Evolutionary conservation across 768 basidiomycete species (phyloP), one percentile per base, ranked within the genome.

Genomic region (Rossbeevera mucosa): DNA sequence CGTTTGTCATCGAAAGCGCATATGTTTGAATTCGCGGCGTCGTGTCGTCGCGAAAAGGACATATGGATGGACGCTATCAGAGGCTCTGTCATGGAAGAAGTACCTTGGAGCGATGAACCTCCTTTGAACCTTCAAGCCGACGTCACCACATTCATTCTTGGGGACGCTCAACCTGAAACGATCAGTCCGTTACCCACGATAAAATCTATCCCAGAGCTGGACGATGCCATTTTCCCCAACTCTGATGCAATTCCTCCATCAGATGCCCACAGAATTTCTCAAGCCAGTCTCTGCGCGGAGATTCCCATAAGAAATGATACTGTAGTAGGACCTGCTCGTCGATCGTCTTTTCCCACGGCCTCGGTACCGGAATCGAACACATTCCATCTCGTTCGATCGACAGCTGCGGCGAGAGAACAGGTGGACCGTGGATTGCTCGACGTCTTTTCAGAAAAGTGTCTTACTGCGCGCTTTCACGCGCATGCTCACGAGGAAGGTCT

Each of bases 11-110:
- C 77, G 41, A 77, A 76, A 48, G 83, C 85, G 6, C 85, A 90
- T 62, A 78, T 82, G 52, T 88, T 95, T 60, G 93, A 96, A 64
- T 71, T 97, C 26, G 91, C 91, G 7, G 90, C 91, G 0, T 81
- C 91, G 14, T 94, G 93, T 65, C 78, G 73, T 61, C 78, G 75
- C 30, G 95, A 98, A 71, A 94, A 92, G 72, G 80, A 82, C 24
- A 74, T 88, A n/a, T 98, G 95, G 95, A 71, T 94, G 50, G 71
- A 74, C 28, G 81, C 83, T 5, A 80, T 96, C 45, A 75, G 72
- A 50, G 75, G 80, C 41, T 77, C 85, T 13, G 62, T 76, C 41
- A 66, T 68, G 7, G 72, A 78, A 45, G 60, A 71, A 5, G 61
- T 55, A 25, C 55, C 68, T 4, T 87, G 86, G 81, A 70, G 60